These are phyloP conservation scores for Hibiscus syriacus DNA, from an alignment of 345 rosid genomes.

Conservation along the genomic window DNA sequence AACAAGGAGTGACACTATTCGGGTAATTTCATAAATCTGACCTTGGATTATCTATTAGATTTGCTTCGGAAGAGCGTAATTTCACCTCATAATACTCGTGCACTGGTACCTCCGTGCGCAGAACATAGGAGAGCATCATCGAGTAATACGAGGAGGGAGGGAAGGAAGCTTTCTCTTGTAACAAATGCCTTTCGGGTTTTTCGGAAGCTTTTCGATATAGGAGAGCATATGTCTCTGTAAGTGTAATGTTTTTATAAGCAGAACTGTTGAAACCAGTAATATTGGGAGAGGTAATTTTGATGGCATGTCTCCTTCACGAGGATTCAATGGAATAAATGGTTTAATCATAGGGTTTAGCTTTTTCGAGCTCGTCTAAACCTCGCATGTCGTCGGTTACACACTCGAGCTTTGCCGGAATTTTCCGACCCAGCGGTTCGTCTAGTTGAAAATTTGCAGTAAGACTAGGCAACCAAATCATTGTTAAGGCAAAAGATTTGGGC, in stretches of 20 bases:
- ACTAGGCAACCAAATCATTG: too few species aligned
- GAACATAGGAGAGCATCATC: not conserved
- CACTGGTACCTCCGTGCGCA: not conserved
- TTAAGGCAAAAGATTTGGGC: too few species aligned
- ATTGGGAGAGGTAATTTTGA: not conserved
- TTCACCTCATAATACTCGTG: not conserved
- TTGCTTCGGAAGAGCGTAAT: not conserved
- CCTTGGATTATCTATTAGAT: not conserved
- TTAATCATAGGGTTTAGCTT: not conserved
- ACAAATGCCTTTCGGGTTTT: not conserved
- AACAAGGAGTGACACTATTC: conserved; percentile 44
- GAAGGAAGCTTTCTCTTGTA: not conserved
- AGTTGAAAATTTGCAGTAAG: too few species aligned
- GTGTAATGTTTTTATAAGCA: not conserved
- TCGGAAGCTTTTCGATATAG: not conserved
- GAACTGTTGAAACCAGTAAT: not conserved
- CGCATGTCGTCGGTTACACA: too few species aligned
- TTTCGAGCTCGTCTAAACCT: not conserved
- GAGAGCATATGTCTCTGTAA: not conserved
- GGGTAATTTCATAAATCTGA: not conserved
- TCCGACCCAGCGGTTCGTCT: too few species aligned
- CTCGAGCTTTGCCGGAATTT: too few species aligned
- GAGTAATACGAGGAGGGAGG: not conserved
- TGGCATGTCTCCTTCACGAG: not conserved
- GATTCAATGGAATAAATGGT: not conserved